phyloP scores from a whole-genome alignment of 805 yeast genomes.

The Starmerella lactis-condensi region DNA sequence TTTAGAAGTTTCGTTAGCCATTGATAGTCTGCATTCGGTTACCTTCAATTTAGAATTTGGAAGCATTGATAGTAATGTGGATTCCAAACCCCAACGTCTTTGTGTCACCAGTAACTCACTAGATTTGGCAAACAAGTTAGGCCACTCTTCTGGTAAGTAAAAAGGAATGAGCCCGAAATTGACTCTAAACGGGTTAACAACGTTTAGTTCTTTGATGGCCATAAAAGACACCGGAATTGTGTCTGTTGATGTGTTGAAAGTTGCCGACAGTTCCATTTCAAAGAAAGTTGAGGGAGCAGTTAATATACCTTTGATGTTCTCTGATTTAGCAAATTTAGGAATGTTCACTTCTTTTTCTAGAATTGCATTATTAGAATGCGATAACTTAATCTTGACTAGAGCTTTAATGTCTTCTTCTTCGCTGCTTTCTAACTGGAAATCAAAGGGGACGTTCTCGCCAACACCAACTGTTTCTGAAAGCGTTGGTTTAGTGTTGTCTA shows the following conservation, averaged over 20 bases:
- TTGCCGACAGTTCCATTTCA: constrained; percentile 6
- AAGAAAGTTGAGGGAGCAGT: constrained; percentile 9
- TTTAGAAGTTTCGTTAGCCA: constrained; percentile 4
- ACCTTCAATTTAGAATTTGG: constrained; percentile 8
- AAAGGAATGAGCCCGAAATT: constrained; percentile 24
- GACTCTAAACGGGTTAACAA: constrained; percentile 23
- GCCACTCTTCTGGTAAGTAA: constrained; percentile 22
- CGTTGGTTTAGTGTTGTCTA: constrained; percentile 12
- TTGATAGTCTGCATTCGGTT: constrained; percentile 1
- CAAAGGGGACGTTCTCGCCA: constrained; percentile 16
- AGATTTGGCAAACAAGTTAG: constrained; percentile 22
- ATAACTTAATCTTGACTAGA: constrained; percentile 3
- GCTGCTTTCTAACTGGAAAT: constrained; percentile 13
- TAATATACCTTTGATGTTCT: constrained; percentile 2
- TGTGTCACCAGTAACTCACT: constrained; percentile 18
- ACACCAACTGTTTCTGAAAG: constrained; percentile 14
- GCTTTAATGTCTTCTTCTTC: constrained; percentile 18
- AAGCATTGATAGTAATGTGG: constrained; percentile 18
- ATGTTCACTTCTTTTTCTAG: background rate
- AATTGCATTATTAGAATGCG: background rate
- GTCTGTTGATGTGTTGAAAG: constrained; percentile 16
- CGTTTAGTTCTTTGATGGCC: constrained; percentile 18
- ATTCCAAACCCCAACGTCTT: constrained; percentile 22
- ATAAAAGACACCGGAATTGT: constrained; percentile 17
- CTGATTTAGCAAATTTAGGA: constrained; percentile 1